A percentile compares a stretch with the other conserved stretches of the same genome.
These are phyloP conservation scores for Rhodomyrtus psidioides DNA, from an alignment of 441 rosid species.

Conservation along the genomic window DNA sequence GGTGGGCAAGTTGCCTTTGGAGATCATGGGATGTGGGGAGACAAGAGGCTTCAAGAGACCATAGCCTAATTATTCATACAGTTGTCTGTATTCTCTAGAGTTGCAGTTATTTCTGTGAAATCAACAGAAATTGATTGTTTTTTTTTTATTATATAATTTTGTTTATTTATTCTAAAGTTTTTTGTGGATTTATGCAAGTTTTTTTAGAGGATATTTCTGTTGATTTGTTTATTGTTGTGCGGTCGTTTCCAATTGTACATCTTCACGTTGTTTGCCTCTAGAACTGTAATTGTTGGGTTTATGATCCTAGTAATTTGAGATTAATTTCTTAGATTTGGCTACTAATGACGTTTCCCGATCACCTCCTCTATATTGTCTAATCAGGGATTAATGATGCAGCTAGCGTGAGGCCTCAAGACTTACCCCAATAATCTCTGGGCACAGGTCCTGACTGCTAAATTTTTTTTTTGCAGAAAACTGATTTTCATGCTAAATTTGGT, in stretches of 20 bases:
- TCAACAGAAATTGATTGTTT: background rate
- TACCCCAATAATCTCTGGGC: too few relatives aligned
- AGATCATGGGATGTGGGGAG: slow-evolving; percentile 60
- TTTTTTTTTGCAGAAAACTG: too few relatives aligned
- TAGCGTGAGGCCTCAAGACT: too few relatives aligned
- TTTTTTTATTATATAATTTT: background rate
- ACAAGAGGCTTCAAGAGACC: slow-evolving; percentile 2
- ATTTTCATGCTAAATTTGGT: too few relatives aligned
- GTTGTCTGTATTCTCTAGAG: background rate
- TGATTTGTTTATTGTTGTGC: background rate
- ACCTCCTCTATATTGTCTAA: background rate
- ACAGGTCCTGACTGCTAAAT: too few relatives aligned
- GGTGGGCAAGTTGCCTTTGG: slow-evolving; percentile 45
- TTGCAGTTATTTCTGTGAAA: background rate
- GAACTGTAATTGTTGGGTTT: background rate
- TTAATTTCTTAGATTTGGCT: background rate
- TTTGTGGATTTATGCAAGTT: background rate
- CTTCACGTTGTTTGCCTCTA: background rate
- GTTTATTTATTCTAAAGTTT: background rate
- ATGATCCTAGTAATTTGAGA: background rate
- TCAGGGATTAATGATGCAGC: too few relatives aligned
- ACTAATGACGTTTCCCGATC: background rate
- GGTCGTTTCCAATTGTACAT: background rate
- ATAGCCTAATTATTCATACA: background rate
- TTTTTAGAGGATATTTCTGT: background rate